Conservation (phyloP, 345 rosid species). For the Lagerstroemia speciosa region DNA sequence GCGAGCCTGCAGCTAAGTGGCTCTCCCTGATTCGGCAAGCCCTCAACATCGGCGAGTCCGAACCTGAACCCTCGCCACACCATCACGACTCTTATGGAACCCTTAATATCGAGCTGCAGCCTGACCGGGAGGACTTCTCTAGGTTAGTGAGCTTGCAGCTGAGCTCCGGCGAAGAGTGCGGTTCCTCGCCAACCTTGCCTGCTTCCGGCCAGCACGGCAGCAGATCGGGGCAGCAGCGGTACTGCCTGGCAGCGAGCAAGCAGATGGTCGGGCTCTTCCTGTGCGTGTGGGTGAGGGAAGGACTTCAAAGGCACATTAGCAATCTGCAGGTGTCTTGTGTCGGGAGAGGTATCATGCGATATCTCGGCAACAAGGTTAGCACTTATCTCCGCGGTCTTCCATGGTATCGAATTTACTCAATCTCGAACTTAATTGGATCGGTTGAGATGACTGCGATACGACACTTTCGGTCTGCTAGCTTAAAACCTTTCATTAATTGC, state of each 20-base stretch:
- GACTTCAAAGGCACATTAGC: slow-evolving; percentile 42
- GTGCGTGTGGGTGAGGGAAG: slow-evolving; percentile 77
- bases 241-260: slow-evolving; percentile 73
- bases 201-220: slow-evolving; percentile 12
- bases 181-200: slow-evolving; percentile 13
- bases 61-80: slow-evolving; percentile 8
- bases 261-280: slow-evolving; percentile 94
- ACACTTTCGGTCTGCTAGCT: not conserved
- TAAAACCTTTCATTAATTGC: too few species aligned
- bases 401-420: not conserved
- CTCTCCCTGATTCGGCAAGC: slow-evolving; percentile 58
- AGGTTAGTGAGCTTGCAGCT: slow-evolving; percentile 14
- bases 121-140: slow-evolving; percentile 25
- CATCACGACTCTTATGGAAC: slow-evolving; percentile 9
- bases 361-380: slow-evolving; percentile 87
- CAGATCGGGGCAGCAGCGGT: slow-evolving; percentile 22
- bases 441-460: not conserved
- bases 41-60: slow-evolving; percentile 30
- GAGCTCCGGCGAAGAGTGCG: slow-evolving; percentile 13
- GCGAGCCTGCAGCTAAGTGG: slow-evolving; percentile 74
- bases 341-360: slow-evolving; percentile 95
- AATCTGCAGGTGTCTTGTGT: slow-evolving; percentile 78
- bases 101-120: slow-evolving; percentile 8
- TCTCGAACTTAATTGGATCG: not conserved
- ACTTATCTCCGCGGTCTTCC: not conserved